Base-by-base conservation (phyloP, 257 asterid genomes). In the Capsicum baccatum region DNA sequence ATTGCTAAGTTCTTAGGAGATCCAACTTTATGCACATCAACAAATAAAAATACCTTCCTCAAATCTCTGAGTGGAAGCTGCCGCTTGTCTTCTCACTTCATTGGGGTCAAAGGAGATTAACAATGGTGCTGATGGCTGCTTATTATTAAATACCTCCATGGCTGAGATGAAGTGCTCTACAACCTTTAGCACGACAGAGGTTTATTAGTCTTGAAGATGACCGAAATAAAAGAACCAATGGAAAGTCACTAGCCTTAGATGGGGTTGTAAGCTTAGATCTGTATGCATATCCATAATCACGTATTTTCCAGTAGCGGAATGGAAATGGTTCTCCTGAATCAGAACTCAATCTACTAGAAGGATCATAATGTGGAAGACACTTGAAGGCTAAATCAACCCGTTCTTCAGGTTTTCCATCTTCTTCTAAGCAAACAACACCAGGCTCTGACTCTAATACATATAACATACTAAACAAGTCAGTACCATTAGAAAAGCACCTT, bases 271-370 rank as follows among this genome's bases (percentile, higher is more conserved):
- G 95, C 84, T 91, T 95, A 55, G 96, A 89, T 89, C 95, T 93
- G 91, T 95, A 97, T 81, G 99, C 98, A 86, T 90, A 90, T 86
- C 97, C 98, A 92, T 94, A 95, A 88, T 95, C 99, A 83, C 98
- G 93, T 89, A 97, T 97, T 86, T 90, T 97, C 99, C 98, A 97
- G 89, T 95, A 97, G 85, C 89, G 92, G 90, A 97, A 97, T 76
- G 15, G 81, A 48, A 54, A 52, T 87, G 88, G 78, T 82, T 91
- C 89, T 85, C 86, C 84, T 81, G 90, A 85, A 89, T 91, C 94
- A 82, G 90, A 83, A 83, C 80, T 92, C 94, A 92, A 94, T 83
- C 89, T 83, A 86, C 87, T 88, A 87, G 89, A 84, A 21, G 96
- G 95, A 83, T 94, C 95, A 90, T 97, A 94, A 79, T 86, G 90